Conservation (phyloP, 1,139 yeast species). For the Yamadazyma buinensis region DNA sequence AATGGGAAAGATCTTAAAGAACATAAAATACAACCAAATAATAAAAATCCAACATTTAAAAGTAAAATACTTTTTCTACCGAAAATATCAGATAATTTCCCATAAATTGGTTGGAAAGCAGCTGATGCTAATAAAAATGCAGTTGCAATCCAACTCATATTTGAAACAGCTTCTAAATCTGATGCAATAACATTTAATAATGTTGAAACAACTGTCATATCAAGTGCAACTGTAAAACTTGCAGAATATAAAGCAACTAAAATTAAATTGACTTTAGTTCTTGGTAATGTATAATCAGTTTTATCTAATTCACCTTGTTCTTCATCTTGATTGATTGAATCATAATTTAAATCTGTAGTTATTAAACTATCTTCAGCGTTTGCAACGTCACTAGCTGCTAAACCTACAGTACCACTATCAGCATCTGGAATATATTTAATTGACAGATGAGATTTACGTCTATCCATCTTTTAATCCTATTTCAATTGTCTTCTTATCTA, state of each 20-base stretch:
- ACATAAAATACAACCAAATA: slow-evolving; percentile 39
- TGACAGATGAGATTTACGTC: no score
- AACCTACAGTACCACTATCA: slow-evolving; percentile 44
- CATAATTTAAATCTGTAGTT: slow-evolving; percentile 13
- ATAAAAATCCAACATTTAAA: slow-evolving; percentile 33
- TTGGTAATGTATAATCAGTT: slow-evolving; percentile 32
- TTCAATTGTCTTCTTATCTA: no score
- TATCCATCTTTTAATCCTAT: no score
- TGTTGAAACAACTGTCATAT: slow-evolving; percentile 44
- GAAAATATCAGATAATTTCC: slow-evolving; percentile 80
- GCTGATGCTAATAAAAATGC: slow-evolving; percentile 40
- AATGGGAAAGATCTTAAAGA: slow-evolving; percentile 35
- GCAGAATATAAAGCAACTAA: slow-evolving; percentile 35
- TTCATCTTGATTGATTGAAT: slow-evolving; percentile 7
- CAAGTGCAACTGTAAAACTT: slow-evolving; percentile 41
- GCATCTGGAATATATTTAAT: slow-evolving; percentile 33
- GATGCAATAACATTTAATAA: slow-evolving; percentile 41
- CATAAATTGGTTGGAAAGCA: slow-evolving; percentile 68
- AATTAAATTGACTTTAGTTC: slow-evolving; percentile 27
- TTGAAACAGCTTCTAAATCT: slow-evolving; percentile 36
- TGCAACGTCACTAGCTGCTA: slow-evolving; percentile 46
- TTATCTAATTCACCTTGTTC: slow-evolving; percentile 8
- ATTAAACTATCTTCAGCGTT: slow-evolving; percentile 33
- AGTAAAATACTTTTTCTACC: slow-evolving; percentile 57
- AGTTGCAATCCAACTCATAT: slow-evolving; percentile 48